A percentile compares a stretch with the other conserved stretches of the same genome.
Conservation (phyloP, 768 basidiomycete genomes). For the Amanita exitialis region DNA sequence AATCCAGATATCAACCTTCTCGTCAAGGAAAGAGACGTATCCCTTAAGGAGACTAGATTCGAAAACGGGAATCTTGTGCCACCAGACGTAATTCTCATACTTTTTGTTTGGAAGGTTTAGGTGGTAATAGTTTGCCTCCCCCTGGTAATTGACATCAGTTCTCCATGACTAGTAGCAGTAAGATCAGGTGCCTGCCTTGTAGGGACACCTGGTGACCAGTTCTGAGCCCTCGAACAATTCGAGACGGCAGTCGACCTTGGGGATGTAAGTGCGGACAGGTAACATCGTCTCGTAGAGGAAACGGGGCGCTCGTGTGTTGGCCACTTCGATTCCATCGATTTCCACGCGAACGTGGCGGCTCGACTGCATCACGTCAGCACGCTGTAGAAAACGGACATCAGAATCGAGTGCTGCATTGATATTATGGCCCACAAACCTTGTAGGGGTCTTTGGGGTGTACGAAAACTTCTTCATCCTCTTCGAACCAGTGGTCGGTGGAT, state of each 20-base stretch:
- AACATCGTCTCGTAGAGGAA: constrained; percentile 52
- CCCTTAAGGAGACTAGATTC: constrained; percentile 44
- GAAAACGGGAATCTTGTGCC: constrained; percentile 41
- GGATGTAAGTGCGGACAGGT: constrained; percentile 44
- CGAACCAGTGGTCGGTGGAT: constrained; percentile 54
- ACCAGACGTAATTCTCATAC: constrained; percentile 49
- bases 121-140: constrained; percentile 21
- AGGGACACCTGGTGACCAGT: constrained; percentile 42
- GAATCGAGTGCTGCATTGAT: neutral
- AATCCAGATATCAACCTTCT: constrained; percentile 57
- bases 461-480: constrained; percentile 56
- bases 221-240: constrained; percentile 40
- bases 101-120: constrained; percentile 33
- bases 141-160: neutral
- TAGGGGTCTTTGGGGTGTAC: constrained; percentile 61
- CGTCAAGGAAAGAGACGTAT: constrained; percentile 52
- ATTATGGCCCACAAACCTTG: constrained; percentile 31
- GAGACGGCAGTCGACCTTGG: constrained; percentile 41
- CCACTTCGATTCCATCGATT: constrained; percentile 51
- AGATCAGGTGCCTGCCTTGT: constrained; percentile 37
- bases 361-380: constrained; percentile 49
- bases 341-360: constrained; percentile 54
- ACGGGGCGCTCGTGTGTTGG: constrained; percentile 42
- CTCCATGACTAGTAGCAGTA: neutral
- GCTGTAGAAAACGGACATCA: constrained; percentile 15